Percentiles rank a stretch among this genome's conserved stretches.
phyloP scores from a whole-genome alignment of 2,329 filamentous ascomycete genomes.

The Calonectria pauciramosa region DNA sequence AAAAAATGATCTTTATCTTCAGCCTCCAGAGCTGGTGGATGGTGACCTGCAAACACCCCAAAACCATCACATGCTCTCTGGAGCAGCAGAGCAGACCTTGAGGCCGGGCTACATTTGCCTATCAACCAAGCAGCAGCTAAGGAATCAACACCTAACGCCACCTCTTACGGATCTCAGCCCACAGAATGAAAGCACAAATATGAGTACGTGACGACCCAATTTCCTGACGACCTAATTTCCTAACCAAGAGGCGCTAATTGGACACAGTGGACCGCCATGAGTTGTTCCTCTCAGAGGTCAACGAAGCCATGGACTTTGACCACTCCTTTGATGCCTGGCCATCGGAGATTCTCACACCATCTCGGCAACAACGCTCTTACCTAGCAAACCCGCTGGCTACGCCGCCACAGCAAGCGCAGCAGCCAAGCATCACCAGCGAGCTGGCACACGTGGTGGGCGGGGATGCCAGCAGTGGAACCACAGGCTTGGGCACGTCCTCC shows the following conservation, averaged over 20 bases:
- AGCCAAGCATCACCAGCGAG: background rate
- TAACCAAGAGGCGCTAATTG: background rate
- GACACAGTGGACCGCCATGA: constrained; percentile 4
- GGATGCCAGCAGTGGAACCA: background rate
- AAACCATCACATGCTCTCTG: background rate
- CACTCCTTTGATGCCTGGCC: constrained; percentile 17
- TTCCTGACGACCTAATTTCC: background rate
- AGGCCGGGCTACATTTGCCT: constrained; percentile 5
- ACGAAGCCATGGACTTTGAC: constrained; percentile 14
- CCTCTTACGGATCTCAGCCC: background rate
- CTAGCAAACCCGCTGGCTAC: background rate
- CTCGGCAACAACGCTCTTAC: constrained; percentile 4
- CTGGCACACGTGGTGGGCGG: constrained; percentile 2
- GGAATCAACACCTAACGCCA: background rate
- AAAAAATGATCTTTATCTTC: background rate
- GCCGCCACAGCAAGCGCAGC: background rate
- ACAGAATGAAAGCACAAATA: background rate
- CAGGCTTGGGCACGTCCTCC: background rate
- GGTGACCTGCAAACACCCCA: background rate
- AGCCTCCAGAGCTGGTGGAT: background rate
- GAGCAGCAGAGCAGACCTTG: background rate
- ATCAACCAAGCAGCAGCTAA: constrained; percentile 3
- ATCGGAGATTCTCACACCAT: constrained; percentile 7
- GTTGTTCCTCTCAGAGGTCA: constrained; percentile 5
- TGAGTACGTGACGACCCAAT: constrained; percentile 6